Evolutionary conservation across 73 alveolate genomes (phyloP).

Genomic region (Paramecium tetraurelia): DNA sequence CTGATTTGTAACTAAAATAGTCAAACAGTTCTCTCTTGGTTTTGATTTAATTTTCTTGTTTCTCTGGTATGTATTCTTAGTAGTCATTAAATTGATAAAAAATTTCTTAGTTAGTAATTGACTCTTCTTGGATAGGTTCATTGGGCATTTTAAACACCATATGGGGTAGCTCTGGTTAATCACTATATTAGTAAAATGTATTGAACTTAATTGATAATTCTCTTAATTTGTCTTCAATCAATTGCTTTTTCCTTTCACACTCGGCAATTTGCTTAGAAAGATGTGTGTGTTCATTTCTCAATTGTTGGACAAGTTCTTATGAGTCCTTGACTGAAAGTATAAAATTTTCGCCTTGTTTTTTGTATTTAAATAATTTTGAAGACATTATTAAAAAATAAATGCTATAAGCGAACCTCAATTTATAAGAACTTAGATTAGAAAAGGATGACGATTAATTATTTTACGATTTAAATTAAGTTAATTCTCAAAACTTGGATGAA

Average conservation of each 20-base stretch:
- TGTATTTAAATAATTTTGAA: conserved; percentile 15
- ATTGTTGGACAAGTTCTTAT: background rate
- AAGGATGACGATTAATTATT: background rate
- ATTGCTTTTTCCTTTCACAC: background rate
- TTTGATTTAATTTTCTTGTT: background rate
- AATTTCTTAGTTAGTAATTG: background rate
- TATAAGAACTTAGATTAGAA: background rate
- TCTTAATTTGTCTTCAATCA: background rate
- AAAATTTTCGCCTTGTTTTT: background rate
- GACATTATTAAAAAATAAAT: background rate
- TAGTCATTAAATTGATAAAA: background rate
- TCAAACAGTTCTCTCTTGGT: background rate
- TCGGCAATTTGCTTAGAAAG: background rate
- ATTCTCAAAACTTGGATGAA: background rate
- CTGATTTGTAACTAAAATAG: background rate
- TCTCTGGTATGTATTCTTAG: background rate
- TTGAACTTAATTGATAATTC: conserved; percentile 11
- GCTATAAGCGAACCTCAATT: background rate
- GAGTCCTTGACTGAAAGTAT: background rate
- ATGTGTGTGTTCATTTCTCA: background rate
- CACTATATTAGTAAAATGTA: conserved; percentile 21
- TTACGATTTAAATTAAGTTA: background rate
- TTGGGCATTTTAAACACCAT: background rate
- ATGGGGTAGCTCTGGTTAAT: background rate
- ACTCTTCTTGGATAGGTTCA: background rate